Evolutionary conservation across 148 eudicot genomes (phyloP).

Genomic region (Arbutus unedo): DNA sequence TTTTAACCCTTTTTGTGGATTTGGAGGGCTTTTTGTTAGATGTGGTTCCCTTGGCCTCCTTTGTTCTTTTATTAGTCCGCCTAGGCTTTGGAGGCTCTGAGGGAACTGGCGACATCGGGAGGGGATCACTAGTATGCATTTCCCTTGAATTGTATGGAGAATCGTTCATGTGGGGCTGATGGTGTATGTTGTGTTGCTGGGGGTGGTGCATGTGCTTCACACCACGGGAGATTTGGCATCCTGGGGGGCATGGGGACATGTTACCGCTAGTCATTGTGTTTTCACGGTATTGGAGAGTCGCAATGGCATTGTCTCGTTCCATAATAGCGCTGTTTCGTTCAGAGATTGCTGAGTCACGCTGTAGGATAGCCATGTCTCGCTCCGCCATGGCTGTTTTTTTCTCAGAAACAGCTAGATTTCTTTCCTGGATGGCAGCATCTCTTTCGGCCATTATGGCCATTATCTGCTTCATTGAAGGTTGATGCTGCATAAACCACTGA

Average conservation of each 20-base stretch:
- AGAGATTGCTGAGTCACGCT: slow-evolving; percentile 74
- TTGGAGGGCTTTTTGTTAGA: slow-evolving; percentile 50
- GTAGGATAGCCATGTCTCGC: slow-evolving; percentile 83
- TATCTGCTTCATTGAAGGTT: slow-evolving; percentile 96
- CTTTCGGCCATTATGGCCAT: slow-evolving; percentile 95
- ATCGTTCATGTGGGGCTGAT: slow-evolving; percentile 42
- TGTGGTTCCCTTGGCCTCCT: slow-evolving; percentile 43
- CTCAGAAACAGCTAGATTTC: slow-evolving; percentile 81
- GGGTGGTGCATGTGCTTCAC: slow-evolving; percentile 70
- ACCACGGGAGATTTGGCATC: slow-evolving; percentile 61
- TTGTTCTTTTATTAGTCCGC: slow-evolving; percentile 55
- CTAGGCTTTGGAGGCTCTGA: slow-evolving; percentile 52
- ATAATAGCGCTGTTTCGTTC: slow-evolving; percentile 80
- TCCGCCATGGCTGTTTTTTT: slow-evolving; percentile 87
- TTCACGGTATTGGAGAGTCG: slow-evolving; percentile 74
- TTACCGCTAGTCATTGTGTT: slow-evolving; percentile 42
- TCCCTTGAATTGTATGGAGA: slow-evolving; percentile 47
- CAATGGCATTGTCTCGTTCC: slow-evolving; percentile 82
- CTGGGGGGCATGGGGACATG: slow-evolving; percentile 56
- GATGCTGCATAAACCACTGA: slow-evolving; percentile 96
- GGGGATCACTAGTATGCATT: slow-evolving; percentile 34
- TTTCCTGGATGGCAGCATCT: slow-evolving; percentile 93
- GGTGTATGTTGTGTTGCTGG: slow-evolving; percentile 44
- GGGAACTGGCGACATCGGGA: slow-evolving; percentile 41
- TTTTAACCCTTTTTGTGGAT: slow-evolving; percentile 50